A percentile compares a stretch with the other conserved stretches of the same genome.
Evolutionary conservation across 208 protist species (phyloP).

Genomic region (Leishmania mexicana): DNA sequence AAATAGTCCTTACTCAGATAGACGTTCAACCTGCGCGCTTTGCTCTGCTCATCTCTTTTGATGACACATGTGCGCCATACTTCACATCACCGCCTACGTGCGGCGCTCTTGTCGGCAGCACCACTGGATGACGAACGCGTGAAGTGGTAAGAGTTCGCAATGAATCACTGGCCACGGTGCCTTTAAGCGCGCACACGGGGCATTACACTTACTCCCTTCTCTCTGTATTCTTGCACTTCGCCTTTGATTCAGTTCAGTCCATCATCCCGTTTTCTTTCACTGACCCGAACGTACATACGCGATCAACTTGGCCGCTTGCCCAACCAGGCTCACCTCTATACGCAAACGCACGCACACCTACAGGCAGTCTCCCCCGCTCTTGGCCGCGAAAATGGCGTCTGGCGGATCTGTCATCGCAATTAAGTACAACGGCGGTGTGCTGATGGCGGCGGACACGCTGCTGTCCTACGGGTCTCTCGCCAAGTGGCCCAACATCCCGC

Average conservation of each 20-base stretch:
- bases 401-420: slow-evolving; percentile 97
- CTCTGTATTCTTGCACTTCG: not conserved
- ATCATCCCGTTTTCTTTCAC: not conserved
- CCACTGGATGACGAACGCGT: not conserved
- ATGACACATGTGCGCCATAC: not conserved
- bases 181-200: not conserved
- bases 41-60: not conserved
- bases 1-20: not conserved
- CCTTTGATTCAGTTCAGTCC: not conserved
- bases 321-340: not conserved
- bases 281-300: not conserved
- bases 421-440: slow-evolving; percentile 97
- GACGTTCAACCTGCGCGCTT: not conserved
- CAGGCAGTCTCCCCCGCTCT: not conserved
- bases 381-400: slow-evolving; percentile 83
- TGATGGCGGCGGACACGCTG: slow-evolving; percentile 96
- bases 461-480: slow-evolving; percentile 97
- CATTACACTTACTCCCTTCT: not conserved
- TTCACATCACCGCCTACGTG: too few species aligned
- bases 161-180: not conserved
- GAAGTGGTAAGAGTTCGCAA: not conserved
- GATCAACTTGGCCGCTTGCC: not conserved
- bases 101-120: not conserved
- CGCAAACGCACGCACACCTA: not conserved
- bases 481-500: slow-evolving; percentile 93